Conservation (phyloP, 805 yeast species). For the Lachancea thermotolerans region DNA sequence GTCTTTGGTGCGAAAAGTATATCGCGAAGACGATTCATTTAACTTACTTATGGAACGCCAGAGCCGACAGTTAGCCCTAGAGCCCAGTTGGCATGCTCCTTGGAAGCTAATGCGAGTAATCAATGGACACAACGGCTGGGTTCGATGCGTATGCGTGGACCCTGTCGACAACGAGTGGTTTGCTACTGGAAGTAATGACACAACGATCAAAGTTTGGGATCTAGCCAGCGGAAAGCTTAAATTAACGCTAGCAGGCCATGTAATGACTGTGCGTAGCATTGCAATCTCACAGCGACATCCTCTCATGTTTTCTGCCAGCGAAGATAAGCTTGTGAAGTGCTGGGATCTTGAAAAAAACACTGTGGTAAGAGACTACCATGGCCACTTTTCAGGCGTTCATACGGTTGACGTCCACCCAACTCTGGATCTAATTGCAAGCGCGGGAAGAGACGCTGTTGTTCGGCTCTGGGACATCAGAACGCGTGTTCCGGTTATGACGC, state of each 20-base stretch:
- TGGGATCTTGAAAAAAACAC: conserved; percentile 92
- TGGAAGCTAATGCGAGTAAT: conserved; percentile 73
- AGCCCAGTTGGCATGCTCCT: conserved; percentile 45
- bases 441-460: conserved; percentile 81
- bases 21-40: conserved; percentile 7
- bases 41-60: conserved; percentile 23
- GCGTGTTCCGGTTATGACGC: conserved; percentile 61
- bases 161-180: conserved; percentile 81
- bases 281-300: conserved; percentile 72
- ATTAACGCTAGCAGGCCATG: conserved; percentile 82
- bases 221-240: conserved; percentile 61
- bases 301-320: conserved; percentile 85
- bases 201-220: conserved; percentile 90
- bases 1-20: conserved; percentile 7
- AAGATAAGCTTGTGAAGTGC: conserved; percentile 86
- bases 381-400: conserved; percentile 87
- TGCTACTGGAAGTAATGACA: conserved; percentile 85
- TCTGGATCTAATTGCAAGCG: conserved; percentile 72
- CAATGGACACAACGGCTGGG: conserved; percentile 92
- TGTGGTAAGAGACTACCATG: conserved; percentile 82
- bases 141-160: conserved; percentile 72
- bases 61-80: conserved; percentile 15
- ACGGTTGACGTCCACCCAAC: conserved; percentile 83
- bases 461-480: conserved; percentile 93
- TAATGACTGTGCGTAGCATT: conserved; percentile 78